Evolutionary conservation across 2,329 filamentous ascomycete species (phyloP), one percentile per base, ranked within the genome.

Genomic region (Sarocladium oryzae): DNA sequence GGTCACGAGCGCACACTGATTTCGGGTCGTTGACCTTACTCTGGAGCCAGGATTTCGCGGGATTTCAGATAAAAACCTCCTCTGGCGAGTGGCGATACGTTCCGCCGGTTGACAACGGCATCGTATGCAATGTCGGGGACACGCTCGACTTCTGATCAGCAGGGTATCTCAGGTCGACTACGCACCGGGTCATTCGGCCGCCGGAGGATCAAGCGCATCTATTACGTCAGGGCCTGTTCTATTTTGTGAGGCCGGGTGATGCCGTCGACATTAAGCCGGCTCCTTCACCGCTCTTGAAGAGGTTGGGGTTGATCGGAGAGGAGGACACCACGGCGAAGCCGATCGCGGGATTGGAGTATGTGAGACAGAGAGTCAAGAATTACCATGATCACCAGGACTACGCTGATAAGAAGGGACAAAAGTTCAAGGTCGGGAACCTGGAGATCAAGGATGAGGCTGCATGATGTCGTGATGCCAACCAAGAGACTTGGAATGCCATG

Each of bases 1-100:
- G 59, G 60, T 57, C 59, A 1, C 56, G 61, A 6, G 63, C 60
- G 0, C 76, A 80, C 57, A 78, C 76, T 1, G 77, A 80, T 56
- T 66, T 79, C 11, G 76, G 76, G 0, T 73, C 69, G 0, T 62
- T 79, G 5, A 79, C 77, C 2, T 66, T 79, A 8, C 69, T 80
- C 2, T 79, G 77, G 66, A 70, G 73, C 15, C 76, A 79, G 53
- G 73, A 76, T 2, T 73, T 79, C 5, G 73, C 76, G 0, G 75
- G 73, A 2, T 63, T 79, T 11, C 76, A 79, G 57, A 75, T 79
- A 45, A 69, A 69, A 40, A 62, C 58, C 2, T 50, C 48, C 2
- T 55, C 57, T 4, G 71, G 69, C 0, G 61, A 68, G 13, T 75
- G 73, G 72, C 69, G 68, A 50, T 74, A 71, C 57, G 70, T 74